Evolutionary conservation across 768 basidiomycete species (phyloP), one percentile per base, ranked within the genome.

Genomic region (Kwoniella sp.): DNA sequence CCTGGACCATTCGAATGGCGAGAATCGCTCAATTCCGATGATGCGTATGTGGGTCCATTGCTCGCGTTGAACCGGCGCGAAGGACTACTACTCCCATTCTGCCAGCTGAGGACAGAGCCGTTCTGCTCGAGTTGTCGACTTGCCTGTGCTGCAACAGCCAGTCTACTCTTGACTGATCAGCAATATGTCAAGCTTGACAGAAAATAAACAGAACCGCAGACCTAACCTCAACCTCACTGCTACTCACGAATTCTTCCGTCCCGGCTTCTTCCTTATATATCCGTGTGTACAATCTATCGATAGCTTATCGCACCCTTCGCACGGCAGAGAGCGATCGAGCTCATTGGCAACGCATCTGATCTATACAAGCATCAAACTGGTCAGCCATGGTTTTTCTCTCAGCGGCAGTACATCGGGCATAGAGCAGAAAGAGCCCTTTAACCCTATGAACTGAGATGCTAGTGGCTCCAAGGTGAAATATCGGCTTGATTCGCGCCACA

Each of bases 191-290:
- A 33, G 33, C 13, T 33, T 33, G 33, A 33, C 33, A 33, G 33
- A 33, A 6, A 13, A 33, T 13, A 33, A 33, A 33, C 13, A 6
- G 13, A 6, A 33, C 33, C n/a, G n/a, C n/a, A n/a, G n/a, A n/a
- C n/a, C n/a, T n/a, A n/a, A n/a, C n/a, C n/a, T n/a, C n/a, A n/a
- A n/a, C n/a, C n/a, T n/a, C n/a, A n/a, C n/a, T n/a, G n/a, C 29
- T 13, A 70, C 74, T 59, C 51, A 76, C 74, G 69, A 60, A 48
- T 72, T 73, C 65, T 76, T 73, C 52, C 74, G 48, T 24, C 74
- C 74, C 19, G 74, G 74, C 60, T 76, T 76, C 57, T 73, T 73
- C 57, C 65, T 71, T 5, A 76, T 62, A 60, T 76, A 76, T 19
- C 66, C 65, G 30, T 68, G 58, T 6, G 68, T 72, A 53, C 74